Evolutionary conservation across 2,329 filamentous ascomycete species (phyloP), one percentile per base, ranked within the genome.

Genomic region (Apiospora pterosperma): DNA sequence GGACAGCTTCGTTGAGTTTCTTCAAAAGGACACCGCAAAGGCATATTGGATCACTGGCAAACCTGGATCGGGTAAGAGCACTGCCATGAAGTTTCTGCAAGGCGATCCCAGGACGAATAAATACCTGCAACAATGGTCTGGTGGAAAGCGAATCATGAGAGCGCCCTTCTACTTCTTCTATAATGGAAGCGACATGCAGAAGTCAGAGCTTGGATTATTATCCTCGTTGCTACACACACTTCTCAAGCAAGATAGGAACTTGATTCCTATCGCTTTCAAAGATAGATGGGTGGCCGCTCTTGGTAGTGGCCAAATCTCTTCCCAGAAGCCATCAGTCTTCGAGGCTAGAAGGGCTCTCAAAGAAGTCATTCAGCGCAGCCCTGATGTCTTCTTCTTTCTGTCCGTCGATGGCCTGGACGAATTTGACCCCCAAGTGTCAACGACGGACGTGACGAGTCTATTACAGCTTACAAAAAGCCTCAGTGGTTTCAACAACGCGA

Each of bases 21-120:
- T 72, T 16, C 3, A n/a, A 25, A 63, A 64, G 19, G 59, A 67
- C 16, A 39, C 16, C 6, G 41, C 1, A 4, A 36, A 59, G 7
- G 61, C 23, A 8, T 73, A 69, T 36, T 72, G 71, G 70, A 69
- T 73, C 36, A 73, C 66, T 5, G 71, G 71, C 11, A 72, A 73
- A 62, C 66, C 70, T 2, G 71, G 68, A 1, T 69, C 66, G 11
- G 72, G 72, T 5, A 73, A 73, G 25, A 69, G 64, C 36, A 73
- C 71, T 1, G 59, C 71, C 34, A 67, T 72, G 67, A 73, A 71
- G 28, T 73, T 68, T 36, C 62, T 73, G 2, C 61, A 59, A 1
- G 21, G 58, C 4, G 61, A 67, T 10, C 59, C 59, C 1, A 65
- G 59, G 55, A 72, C 68, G 4, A 23, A 48, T n/a, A n/a, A 64